phyloP scores from a whole-genome alignment of 73 alveolate species.

The Paramecium sexaurelia region DNA sequence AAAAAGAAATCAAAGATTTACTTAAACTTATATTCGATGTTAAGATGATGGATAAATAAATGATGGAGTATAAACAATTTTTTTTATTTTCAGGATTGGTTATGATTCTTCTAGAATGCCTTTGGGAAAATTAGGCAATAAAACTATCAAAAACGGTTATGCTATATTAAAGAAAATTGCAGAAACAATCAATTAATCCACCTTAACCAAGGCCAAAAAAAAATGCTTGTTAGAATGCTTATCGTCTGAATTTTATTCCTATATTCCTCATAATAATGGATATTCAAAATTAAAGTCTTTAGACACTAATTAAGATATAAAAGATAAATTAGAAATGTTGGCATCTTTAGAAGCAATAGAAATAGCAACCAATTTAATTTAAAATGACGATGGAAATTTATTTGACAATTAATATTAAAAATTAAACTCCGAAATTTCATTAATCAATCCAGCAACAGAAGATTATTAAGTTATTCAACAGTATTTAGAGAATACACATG shows the following conservation, averaged over 20 bases:
- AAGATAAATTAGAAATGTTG: constrained; percentile 87
- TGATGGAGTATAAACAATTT: neutral
- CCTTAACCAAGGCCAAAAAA: neutral
- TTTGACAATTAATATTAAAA: constrained; percentile 75
- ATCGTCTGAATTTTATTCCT: constrained; percentile 52
- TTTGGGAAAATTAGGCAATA: constrained; percentile 51
- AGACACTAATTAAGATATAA: constrained; percentile 77
- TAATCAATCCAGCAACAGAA: constrained; percentile 60
- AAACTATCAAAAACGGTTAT: constrained; percentile 52
- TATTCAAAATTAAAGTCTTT: constrained; percentile 65
- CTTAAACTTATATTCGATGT: neutral
- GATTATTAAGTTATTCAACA: constrained; percentile 67
- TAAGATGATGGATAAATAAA: constrained; percentile 22
- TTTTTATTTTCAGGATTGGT: constrained; percentile 22
- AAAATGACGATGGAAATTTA: constrained; percentile 65
- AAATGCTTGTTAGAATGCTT: neutral
- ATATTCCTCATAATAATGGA: constrained; percentile 62
- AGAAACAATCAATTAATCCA: neutral
- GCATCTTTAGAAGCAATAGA: constrained; percentile 79
- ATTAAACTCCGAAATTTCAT: constrained; percentile 72
- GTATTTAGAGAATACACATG: constrained; percentile 77
- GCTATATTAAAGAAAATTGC: constrained; percentile 7
- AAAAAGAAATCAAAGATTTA: neutral
- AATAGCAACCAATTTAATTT: constrained; percentile 77
- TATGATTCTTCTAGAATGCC: constrained; percentile 67